Conservation (phyloP, 1,284 basidiomycete genomes). For the Heterobasidion parviporum region DNA sequence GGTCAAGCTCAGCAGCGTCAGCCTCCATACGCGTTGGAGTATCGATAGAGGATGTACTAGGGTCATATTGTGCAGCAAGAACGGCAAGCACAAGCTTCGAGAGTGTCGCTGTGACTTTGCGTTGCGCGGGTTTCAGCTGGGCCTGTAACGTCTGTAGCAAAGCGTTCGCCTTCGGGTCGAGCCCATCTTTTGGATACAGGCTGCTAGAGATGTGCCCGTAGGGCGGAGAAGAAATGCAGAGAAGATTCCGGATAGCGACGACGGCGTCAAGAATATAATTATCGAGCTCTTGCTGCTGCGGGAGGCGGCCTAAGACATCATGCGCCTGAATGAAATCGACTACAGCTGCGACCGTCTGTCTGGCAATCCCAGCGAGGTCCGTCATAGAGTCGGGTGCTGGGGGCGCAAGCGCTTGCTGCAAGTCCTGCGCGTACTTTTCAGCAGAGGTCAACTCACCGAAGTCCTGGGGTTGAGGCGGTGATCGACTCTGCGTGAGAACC, state of each 20-base stretch:
- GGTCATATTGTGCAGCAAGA: slow-evolving; percentile 70
- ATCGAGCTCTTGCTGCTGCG: slow-evolving; percentile 54
- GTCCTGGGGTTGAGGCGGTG: slow-evolving; percentile 7
- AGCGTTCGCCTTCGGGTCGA: slow-evolving; percentile 32
- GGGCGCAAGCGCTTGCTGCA: slow-evolving; percentile 56
- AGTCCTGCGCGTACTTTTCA: slow-evolving; percentile 54
- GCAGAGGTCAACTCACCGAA: slow-evolving; percentile 48
- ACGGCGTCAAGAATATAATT: slow-evolving; percentile 59
- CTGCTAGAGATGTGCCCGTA: slow-evolving; percentile 53
- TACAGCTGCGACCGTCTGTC: slow-evolving; percentile 55
- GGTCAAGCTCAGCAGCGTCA: slow-evolving; percentile 73
- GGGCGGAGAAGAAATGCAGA: slow-evolving; percentile 62
- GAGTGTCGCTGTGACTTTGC: slow-evolving; percentile 71
- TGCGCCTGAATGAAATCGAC: slow-evolving; percentile 47
- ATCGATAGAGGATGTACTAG: slow-evolving; percentile 49
- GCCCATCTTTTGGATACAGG: slow-evolving; percentile 43
- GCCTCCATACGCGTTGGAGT: slow-evolving; percentile 66
- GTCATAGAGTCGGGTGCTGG: slow-evolving; percentile 48
- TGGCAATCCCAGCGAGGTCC: slow-evolving; percentile 49
- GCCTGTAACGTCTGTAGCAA: slow-evolving; percentile 42
- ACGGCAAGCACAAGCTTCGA: slow-evolving; percentile 72
- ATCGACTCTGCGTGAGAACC: slow-evolving; percentile 6
- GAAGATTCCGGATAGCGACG: slow-evolving; percentile 59
- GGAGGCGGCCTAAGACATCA: slow-evolving; percentile 34
- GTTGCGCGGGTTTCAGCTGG: slow-evolving; percentile 59